Base-by-base conservation (phyloP, 2,329 filamentous ascomycete genomes). In the Penicillium griseofulvum region DNA sequence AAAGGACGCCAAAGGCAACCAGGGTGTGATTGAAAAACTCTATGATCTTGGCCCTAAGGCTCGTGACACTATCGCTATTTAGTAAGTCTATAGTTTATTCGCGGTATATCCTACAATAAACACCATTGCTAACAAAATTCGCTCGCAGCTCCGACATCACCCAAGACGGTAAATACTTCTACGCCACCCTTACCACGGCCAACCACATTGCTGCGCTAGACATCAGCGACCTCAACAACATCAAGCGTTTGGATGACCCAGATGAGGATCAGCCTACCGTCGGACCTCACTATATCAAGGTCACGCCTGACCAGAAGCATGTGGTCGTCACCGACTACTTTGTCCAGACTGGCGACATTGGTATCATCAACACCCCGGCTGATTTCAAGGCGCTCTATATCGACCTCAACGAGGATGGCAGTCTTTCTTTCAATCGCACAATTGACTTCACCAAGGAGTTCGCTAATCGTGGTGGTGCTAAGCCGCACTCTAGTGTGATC, bases 251-350 rank as follows among this genome's bases (percentile, higher is more conserved):
- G 22, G 84, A 87, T 58, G 73, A 87, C 62, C 83, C 83, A 0
- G 68, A 84, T 53, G 80, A 82, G 68, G 69, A 75, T 29, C 84
- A 87, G 68, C 82, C 82, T 19, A 83, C 81, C 55, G 76, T 85
- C 49, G 83, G 83, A 0, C 83, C 83, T 0, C 84, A 87, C 73
- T 87, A 86, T 62, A 74, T 87, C 73, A 87, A 86, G 75, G 76
- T 87, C 56, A 81, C 81, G 5, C 83, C 84, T 0, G 84, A 86
- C 60, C 83, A 86, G 76, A 84, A 84, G 76, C 82, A 86, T 66
- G 69, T 87, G 16, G 75, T 86, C 2, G 83, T 86, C 14, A 85
- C 81, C n/a, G 84, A 85, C 49, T 87, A 87, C 74, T 87, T 87
- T 64, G 82, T 87, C 3, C 83, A 87, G 71, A 82, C 79, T 10